Evolutionary conservation across 495 filamentous ascomycete genomes (phyloP), one percentile per base, ranked within the genome.

Genomic region (Aspergillus ellipticus): DNA sequence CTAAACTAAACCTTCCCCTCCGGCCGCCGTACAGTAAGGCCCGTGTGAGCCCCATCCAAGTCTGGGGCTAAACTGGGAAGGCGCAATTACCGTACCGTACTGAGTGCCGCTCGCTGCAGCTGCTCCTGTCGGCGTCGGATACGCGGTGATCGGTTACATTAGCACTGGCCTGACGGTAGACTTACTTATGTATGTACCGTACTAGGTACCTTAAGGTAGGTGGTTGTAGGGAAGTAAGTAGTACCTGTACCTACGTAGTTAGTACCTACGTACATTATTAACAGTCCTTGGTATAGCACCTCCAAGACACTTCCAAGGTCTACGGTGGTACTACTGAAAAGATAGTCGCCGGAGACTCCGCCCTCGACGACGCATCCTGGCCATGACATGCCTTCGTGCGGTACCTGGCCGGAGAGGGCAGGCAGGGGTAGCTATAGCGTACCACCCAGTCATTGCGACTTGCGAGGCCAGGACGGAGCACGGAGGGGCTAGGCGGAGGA

Each of bases 31-130:
- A 49, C 46, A 54, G 53, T 42, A 60, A 51, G 55, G 59, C 59
- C 59, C 51, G 59, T 58, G 60, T 55, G 49, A 62, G 59, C 59
- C 59, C 59, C 55, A 62, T 55, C 35, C 16, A 20, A 45, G 45
- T 48, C 45, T 41, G 29, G 49, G 49, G 49, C 49, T 51, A 51
- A 51, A 51, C 28, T 24, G 28, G 45, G 22, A 48, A 48, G 21
- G 8, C 20, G 13, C n/a, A 26, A 39, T 39, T 39, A 39, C 35
- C 35, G 13, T 39, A 39, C 35, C 13, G 35, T 39, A 39, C 21
- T 21, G 21, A 24, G 48, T n/a, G 2, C 35, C 35, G 4, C 2
- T 13, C n/a, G 11, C 11, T 4, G n/a, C n/a, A 39, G 10, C 11
- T 39, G n/a, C 13, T n/a, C 11, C 35, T 39, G 11, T n/a, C 31